These are phyloP conservation scores for Leccinum rimulosum DNA, from an alignment of 768 basidiomycete species.

Conservation along the genomic window DNA sequence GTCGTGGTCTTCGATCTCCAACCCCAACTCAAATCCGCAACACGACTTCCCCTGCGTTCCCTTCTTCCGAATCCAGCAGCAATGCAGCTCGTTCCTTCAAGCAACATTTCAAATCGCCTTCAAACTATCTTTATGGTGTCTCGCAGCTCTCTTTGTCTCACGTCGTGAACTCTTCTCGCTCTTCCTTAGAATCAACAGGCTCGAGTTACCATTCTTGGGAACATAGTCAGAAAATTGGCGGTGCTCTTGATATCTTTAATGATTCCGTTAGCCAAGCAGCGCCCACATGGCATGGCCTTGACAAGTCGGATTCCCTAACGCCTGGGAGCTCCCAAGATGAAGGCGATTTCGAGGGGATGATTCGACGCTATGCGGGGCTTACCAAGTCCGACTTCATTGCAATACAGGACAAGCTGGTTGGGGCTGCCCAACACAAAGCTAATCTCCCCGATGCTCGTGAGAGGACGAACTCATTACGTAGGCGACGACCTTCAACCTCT, in stretches of 20 bases:
- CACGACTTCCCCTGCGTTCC: conserved; percentile 45
- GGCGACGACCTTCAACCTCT: conserved; percentile 78
- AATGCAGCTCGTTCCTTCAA: conserved; percentile 52
- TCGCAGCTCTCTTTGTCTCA: conserved; percentile 69
- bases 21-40: conserved; percentile 70
- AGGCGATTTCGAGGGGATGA: conserved; percentile 62
- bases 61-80: conserved; percentile 34
- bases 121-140: conserved; percentile 50
- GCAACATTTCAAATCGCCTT: conserved; percentile 45
- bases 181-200: conserved; percentile 75
- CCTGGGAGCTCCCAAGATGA: conserved; percentile 54
- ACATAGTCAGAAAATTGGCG: conserved; percentile 53
- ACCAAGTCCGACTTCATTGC: conserved; percentile 65
- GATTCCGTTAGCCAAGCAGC: conserved; percentile 45
- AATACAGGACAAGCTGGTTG: conserved; percentile 77
- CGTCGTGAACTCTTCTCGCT: conserved; percentile 70
- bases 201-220: conserved; percentile 88
- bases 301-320: conserved; percentile 47
- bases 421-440: conserved; percentile 56
- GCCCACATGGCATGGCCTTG: conserved; percentile 66
- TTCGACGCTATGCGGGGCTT: conserved; percentile 64
- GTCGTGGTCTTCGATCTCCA: conserved; percentile 49
- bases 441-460: conserved; percentile 56
- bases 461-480: conserved; percentile 67
- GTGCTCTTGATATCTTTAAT: conserved; percentile 50